Percentiles rank a stretch among this genome's conserved stretches.
phyloP scores from a whole-genome alignment of 1,284 basidiomycete species.

The Rhodofomes roseus region DNA sequence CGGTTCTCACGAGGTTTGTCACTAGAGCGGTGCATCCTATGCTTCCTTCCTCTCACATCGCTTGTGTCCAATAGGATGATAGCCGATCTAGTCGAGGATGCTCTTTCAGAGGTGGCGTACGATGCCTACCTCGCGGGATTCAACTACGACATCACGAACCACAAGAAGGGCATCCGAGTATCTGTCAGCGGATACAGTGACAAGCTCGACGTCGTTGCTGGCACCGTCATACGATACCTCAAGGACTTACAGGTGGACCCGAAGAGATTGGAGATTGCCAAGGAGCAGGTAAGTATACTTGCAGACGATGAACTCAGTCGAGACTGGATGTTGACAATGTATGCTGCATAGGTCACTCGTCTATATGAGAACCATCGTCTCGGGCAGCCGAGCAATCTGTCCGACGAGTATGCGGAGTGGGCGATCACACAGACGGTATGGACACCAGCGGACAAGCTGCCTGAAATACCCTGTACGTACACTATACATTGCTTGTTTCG shows the following conservation, averaged over 20 bases:
- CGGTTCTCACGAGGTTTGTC: conserved; percentile 23
- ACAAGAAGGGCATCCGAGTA: conserved; percentile 41
- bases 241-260: conserved; percentile 15
- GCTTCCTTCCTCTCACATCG: conserved; percentile 30
- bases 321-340: not conserved
- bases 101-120: conserved; percentile 41
- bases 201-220: conserved; percentile 54
- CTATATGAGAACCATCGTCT: conserved; percentile 28
- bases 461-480: conserved; percentile 21
- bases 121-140: conserved; percentile 67
- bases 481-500: not conserved
- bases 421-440: conserved; percentile 20
- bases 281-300: conserved; percentile 22
- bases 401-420: conserved; percentile 19
- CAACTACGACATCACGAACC: conserved; percentile 44
- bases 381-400: conserved; percentile 25
- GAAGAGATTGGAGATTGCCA: conserved; percentile 23
- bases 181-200: conserved; percentile 63
- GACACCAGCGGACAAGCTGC: conserved; percentile 25
- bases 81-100: conserved; percentile 29
- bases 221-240: conserved; percentile 27
- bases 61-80: conserved; percentile 36
- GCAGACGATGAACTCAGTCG: not conserved
- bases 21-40: too few species aligned
- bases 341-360: conserved; percentile 16